Percentiles rank a stretch among this genome's conserved stretches.
Evolutionary conservation across 2,329 filamentous ascomycete genomes (phyloP).

Genomic region (Pleoardoris graminearum): DNA sequence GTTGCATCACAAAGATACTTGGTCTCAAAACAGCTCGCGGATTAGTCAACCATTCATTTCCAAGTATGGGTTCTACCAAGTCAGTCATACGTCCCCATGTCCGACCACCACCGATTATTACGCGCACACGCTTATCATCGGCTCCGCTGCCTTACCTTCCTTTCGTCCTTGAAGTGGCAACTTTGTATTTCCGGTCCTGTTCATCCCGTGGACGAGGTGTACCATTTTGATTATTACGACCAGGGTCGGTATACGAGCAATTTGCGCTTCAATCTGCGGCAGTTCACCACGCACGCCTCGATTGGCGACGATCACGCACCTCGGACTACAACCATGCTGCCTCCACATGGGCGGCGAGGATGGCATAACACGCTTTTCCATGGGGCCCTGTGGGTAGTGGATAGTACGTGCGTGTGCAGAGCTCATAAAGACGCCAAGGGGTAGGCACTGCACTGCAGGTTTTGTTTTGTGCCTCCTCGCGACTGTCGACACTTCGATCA

Average conservation of each 20-base stretch:
- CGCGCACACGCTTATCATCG: no score
- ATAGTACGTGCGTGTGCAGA: conserved; percentile 2
- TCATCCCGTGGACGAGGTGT: background rate
- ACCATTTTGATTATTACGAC: conserved; percentile 13
- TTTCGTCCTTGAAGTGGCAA: background rate
- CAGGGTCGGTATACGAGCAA: conserved; percentile 16
- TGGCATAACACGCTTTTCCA: background rate
- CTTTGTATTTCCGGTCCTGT: background rate
- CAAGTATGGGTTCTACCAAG: no score
- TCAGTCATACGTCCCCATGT: no score
- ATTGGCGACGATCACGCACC: conserved; percentile 15
- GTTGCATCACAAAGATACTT: no score
- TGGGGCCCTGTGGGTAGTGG: no score
- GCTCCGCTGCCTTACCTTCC: no score
- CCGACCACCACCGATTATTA: no score
- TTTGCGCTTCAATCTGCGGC: conserved; percentile 27
- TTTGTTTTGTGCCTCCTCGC: no score
- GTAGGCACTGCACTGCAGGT: no score
- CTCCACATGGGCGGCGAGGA: conserved; percentile 9
- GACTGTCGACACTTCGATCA: no score
- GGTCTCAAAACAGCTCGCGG: no score
- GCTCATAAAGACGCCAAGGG: background rate
- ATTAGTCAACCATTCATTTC: no score
- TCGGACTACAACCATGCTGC: background rate
- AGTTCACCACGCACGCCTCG: conserved; percentile 16